Evolutionary conservation across 768 basidiomycete genomes (phyloP).

Genomic region (Kwoniella sp.): DNA sequence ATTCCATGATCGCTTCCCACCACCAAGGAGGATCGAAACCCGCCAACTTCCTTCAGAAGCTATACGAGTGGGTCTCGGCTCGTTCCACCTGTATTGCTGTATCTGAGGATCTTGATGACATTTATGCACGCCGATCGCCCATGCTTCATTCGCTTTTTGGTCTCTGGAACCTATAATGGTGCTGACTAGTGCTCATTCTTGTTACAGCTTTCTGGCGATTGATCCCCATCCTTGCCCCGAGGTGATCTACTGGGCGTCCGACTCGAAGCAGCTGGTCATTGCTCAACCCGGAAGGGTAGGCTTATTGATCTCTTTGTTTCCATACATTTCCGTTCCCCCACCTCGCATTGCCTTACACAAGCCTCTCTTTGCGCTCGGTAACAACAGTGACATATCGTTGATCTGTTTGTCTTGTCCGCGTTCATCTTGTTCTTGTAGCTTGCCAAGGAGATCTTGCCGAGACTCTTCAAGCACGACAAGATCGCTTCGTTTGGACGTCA

Average conservation of each 20-base stretch:
- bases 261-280: conserved; percentile 52
- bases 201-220: conserved; percentile 46
- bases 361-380: neutral
- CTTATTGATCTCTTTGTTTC: conserved; percentile 9
- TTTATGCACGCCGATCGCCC: too few species aligned
- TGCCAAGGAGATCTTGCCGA: conserved; percentile 50
- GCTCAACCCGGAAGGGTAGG: conserved; percentile 50
- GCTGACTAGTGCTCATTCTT: neutral
- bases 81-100: too few species aligned
- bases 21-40: conserved; percentile 22
- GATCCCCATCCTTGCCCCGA: conserved; percentile 48
- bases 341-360: too few species aligned
- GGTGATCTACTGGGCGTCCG: conserved; percentile 55
- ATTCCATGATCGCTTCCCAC: too few species aligned
- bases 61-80: conserved; percentile 48
- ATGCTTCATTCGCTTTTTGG: too few species aligned
- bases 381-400: too few species aligned
- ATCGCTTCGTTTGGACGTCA: conserved; percentile 54
- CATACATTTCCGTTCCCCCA: neutral
- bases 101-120: neutral
- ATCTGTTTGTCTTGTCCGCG: too few species aligned
- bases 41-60: conserved; percentile 54
- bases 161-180: neutral
- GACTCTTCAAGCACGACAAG: conserved; percentile 55
- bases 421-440: conserved; percentile 27